A percentile compares a stretch with the other conserved stretches of the same genome.
Conservation (phyloP, 1,139 yeast genomes). For the Lodderomyces orthopsilosis region DNA sequence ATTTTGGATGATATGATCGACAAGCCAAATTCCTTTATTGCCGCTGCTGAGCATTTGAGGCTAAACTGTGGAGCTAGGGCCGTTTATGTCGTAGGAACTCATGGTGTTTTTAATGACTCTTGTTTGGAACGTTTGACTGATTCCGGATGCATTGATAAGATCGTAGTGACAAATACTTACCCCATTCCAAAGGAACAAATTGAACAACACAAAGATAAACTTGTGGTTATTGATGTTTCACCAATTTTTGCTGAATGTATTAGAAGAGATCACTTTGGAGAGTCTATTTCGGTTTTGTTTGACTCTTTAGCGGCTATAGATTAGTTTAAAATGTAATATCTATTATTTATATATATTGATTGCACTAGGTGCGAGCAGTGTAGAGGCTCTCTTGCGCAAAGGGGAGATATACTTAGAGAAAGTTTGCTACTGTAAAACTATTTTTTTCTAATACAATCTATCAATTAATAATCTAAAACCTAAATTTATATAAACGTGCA, state of each 20-base stretch:
- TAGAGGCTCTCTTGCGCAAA: too few species aligned
- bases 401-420: too few species aligned
- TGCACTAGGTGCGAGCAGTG: too few species aligned
- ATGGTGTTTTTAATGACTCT: constrained; percentile 86
- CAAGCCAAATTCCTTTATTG: constrained; percentile 87
- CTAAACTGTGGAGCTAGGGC: constrained; percentile 92
- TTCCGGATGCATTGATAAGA: constrained; percentile 78
- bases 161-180: constrained; percentile 94
- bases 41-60: constrained; percentile 96
- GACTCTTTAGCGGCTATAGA: constrained; percentile 76
- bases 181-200: constrained; percentile 71
- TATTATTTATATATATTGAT: too few species aligned
- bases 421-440: too few species aligned
- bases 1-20: constrained; percentile 96
- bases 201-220: constrained; percentile 52
- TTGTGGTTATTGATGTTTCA: constrained; percentile 88
- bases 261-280: constrained; percentile 97
- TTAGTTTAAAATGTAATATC: constrained; percentile 18
- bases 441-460: too few species aligned
- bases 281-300: constrained; percentile 86
- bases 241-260: constrained; percentile 97
- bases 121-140: constrained; percentile 77
- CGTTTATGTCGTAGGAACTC: constrained; percentile 91
- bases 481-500: too few species aligned
- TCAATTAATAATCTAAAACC: too few species aligned